Evolutionary conservation across 2,329 filamentous ascomycete species (phyloP), one percentile per base, ranked within the genome.

Genomic region (Trichoderma afroharzianum): DNA sequence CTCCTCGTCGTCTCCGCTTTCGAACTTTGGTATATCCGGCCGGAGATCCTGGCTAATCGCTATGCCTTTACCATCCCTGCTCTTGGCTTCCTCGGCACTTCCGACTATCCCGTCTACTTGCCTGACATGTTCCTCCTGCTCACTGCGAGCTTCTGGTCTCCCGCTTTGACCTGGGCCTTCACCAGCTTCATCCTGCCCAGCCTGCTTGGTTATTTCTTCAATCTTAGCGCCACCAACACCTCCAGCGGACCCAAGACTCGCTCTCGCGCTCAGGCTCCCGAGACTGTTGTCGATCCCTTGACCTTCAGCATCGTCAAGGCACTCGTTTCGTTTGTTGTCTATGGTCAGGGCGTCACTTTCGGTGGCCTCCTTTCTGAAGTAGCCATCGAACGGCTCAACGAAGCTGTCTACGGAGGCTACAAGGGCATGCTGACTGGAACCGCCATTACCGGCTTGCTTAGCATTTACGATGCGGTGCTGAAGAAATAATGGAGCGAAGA

Each of bases 261-360:
- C 78, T 79, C 78, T 66, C 79, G 79, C 53, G 75, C 80, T 68
- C 77, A 80, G 59, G 71, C 73, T 26, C 79, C 82, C 50, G 87
- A 89, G 74, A 90, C 91, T 74, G 83, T 86, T 6, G 90, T 95
- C 74, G 96, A 99, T 80, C 95, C 95, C 4, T 84, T 98, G 78
- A 92, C 91, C 26, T 99, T 97, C 83, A 97, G 95, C 83, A 90
- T 98, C 71, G 89, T 89, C 76, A 97, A 97, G 85, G 95, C 92
- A 0, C 80, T 98, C 69, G 82, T 95, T 72, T 90, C 93, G 8
- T 97, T 92, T 80, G 87, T 95, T 39, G 90, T 97, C 21, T 97
- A 95, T 79, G 88, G 87, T 11, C 89, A 91, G 79, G 88, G 88
- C 39, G 86, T 88, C 64, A 88, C 86, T 62, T 87, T 91, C 70